Evolutionary conservation across 495 filamentous ascomycete genomes (phyloP).

Genomic region (Thermothielavioides terrestris): DNA sequence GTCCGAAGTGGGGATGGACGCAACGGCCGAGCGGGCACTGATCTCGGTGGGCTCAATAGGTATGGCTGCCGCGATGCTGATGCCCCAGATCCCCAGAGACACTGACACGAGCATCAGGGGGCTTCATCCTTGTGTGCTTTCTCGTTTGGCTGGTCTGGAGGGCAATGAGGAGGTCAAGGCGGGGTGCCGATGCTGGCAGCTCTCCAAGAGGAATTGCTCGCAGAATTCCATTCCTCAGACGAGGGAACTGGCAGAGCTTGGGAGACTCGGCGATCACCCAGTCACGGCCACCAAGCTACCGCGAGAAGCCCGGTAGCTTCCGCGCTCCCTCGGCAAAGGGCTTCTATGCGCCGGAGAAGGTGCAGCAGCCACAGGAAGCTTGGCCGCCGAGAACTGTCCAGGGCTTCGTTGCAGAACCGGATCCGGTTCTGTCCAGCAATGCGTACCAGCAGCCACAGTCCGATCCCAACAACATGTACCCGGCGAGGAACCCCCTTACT

Average conservation of each 20-base stretch:
- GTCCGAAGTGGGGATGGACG: conserved; percentile 17
- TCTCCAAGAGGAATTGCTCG: background rate
- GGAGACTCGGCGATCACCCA: conserved; percentile 6
- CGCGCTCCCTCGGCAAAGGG: conserved; percentile 4
- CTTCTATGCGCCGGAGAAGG: conserved; percentile 26
- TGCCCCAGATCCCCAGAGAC: background rate
- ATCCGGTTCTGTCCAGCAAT: background rate
- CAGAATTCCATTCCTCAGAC: conserved; percentile 10
- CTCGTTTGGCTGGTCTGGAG: conserved; percentile 32
- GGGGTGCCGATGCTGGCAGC: background rate
- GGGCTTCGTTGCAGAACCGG: background rate
- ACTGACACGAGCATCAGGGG: conserved; percentile 20
- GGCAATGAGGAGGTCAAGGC: conserved; percentile 28
- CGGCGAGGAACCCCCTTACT: background rate
- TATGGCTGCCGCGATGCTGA: conserved; percentile 16
- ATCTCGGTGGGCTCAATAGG: conserved; percentile 44
- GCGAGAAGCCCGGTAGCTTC: conserved; percentile 19
- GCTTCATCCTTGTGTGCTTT: conserved; percentile 36
- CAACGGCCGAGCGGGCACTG: conserved; percentile 34
- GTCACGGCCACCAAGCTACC: conserved; percentile 26
- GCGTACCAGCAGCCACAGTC: background rate
- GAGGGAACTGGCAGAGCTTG: conserved; percentile 16
- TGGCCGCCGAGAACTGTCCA: background rate
- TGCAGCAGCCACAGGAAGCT: conserved; percentile 1
- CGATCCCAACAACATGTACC: background rate